Evolutionary conservation across 2,329 filamentous ascomycete species (phyloP).

Genomic region (Huntiella abstrusa): DNA sequence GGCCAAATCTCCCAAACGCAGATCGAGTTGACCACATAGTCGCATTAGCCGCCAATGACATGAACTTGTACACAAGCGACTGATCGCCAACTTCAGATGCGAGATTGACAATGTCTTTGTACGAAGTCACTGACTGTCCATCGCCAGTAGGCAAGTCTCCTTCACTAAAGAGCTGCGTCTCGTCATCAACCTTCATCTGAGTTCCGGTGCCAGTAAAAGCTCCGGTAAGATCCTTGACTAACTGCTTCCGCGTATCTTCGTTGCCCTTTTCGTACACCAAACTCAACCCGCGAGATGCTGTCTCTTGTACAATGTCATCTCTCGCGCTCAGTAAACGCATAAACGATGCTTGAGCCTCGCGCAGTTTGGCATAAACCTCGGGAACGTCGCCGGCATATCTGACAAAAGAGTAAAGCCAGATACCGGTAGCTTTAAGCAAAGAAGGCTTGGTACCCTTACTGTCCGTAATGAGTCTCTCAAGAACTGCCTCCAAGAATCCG

Average conservation of each 20-base stretch:
- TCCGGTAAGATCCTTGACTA: conserved; percentile 73
- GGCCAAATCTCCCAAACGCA: conserved; percentile 81
- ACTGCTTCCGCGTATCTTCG: conserved; percentile 54
- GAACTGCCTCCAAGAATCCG: conserved; percentile 30
- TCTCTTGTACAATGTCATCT: conserved; percentile 91
- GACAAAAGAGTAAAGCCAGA: conserved; percentile 84
- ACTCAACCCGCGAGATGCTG: conserved; percentile 75
- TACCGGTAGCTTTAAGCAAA: conserved; percentile 75
- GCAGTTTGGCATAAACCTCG: conserved; percentile 53
- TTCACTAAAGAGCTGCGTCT: conserved; percentile 85
- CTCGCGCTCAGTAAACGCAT: conserved; percentile 71
- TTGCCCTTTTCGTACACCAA: conserved; percentile 89
- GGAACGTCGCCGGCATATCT: conserved; percentile 72
- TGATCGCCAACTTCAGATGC: conserved; percentile 96
- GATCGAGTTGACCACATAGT: conserved; percentile 95
- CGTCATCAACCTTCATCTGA: conserved; percentile 64
- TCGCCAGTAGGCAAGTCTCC: conserved; percentile 81
- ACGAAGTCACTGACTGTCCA: conserved; percentile 76
- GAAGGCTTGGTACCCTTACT: conserved; percentile 76
- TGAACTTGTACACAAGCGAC: conserved; percentile 93
- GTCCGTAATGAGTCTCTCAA: conserved; percentile 57
- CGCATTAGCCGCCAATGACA: conserved; percentile 90
- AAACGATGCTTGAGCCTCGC: conserved; percentile 71
- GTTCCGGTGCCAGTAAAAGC: conserved; percentile 67
- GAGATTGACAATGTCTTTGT: conserved; percentile 92